Evolutionary conservation across 2,329 filamentous ascomycete species (phyloP).

Genomic region (Amphichorda felina): DNA sequence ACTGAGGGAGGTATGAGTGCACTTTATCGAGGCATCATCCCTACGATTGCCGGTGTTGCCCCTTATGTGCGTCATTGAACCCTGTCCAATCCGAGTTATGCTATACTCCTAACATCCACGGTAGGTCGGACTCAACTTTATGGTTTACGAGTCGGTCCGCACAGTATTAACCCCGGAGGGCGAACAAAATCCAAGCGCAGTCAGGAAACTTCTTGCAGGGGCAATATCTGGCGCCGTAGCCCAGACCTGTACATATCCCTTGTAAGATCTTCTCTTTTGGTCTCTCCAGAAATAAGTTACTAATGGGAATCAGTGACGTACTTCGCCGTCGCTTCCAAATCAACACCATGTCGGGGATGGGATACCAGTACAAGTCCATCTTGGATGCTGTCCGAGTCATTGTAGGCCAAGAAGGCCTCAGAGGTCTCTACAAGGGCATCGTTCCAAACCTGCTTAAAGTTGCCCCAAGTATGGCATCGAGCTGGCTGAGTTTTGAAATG

Average conservation of each 20-base stretch:
- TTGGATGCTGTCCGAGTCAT: slow-evolving; percentile 76
- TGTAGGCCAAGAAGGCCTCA: slow-evolving; percentile 67
- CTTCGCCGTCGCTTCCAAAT: slow-evolving; percentile 91
- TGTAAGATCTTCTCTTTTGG: slow-evolving; percentile 44
- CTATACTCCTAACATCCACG: background rate
- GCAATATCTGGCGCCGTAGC: slow-evolving; percentile 93
- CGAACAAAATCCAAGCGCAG: slow-evolving; percentile 66
- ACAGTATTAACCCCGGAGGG: slow-evolving; percentile 79
- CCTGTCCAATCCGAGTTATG: too few species aligned
- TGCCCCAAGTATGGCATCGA: slow-evolving; percentile 95
- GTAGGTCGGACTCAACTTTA: slow-evolving; percentile 91
- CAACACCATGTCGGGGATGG: slow-evolving; percentile 98
- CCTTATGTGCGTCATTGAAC: slow-evolving; percentile 61
- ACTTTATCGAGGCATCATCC: slow-evolving; percentile 88
- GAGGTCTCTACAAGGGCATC: slow-evolving; percentile 90
- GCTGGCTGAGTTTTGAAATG: slow-evolving; percentile 94
- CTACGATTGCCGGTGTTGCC: slow-evolving; percentile 88
- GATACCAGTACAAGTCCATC: slow-evolving; percentile 86
- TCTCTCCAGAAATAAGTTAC: too few species aligned
- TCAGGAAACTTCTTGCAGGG: slow-evolving; percentile 77
- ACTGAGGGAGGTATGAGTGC: slow-evolving; percentile 77
- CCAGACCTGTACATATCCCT: slow-evolving; percentile 96
- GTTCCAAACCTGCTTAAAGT: slow-evolving; percentile 93
- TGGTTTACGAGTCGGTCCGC: slow-evolving; percentile 89
- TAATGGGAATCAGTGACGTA: slow-evolving; percentile 53